These are phyloP conservation scores for Sanghuangporus baumii DNA, from an alignment of 1,284 basidiomycete genomes.

Conservation along the genomic window DNA sequence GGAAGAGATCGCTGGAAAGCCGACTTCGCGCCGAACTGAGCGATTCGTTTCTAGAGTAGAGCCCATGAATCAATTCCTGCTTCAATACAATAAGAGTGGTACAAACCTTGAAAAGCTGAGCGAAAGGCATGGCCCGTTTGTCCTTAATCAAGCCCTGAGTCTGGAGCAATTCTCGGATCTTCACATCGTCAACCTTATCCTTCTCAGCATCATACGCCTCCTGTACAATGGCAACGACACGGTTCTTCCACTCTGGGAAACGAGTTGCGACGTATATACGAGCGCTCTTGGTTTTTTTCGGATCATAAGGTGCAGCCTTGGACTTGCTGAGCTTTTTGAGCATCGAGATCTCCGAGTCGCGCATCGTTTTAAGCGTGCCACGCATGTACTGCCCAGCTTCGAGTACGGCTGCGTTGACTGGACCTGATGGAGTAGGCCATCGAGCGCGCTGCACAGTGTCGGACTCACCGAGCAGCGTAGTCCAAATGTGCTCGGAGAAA, in stretches of 20 bases:
- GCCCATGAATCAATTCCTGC: not conserved
- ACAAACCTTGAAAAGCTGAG: slow-evolving; percentile 84
- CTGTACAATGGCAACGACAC: slow-evolving; percentile 73
- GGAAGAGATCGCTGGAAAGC: slow-evolving; percentile 87
- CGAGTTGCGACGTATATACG: slow-evolving; percentile 85
- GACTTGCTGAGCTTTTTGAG: slow-evolving; percentile 71
- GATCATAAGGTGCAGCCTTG: slow-evolving; percentile 65
- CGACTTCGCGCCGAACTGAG: slow-evolving; percentile 69
- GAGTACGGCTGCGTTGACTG: slow-evolving; percentile 58
- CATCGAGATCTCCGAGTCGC: slow-evolving; percentile 80
- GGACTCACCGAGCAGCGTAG: slow-evolving; percentile 65
- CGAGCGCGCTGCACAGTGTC: slow-evolving; percentile 77
- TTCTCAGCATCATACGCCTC: slow-evolving; percentile 58
- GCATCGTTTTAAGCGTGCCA: slow-evolving; percentile 80
- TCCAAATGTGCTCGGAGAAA: slow-evolving; percentile 92
- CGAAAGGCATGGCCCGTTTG: slow-evolving; percentile 94
- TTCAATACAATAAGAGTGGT: not conserved
- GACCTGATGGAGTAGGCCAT: slow-evolving; percentile 64
- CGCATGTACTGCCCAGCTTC: slow-evolving; percentile 84
- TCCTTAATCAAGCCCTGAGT: slow-evolving; percentile 89
- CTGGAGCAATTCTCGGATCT: slow-evolving; percentile 67
- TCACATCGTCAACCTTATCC: slow-evolving; percentile 78
- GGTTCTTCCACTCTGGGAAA: slow-evolving; percentile 94
- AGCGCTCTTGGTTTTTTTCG: slow-evolving; percentile 80
- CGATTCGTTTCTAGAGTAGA: slow-evolving; percentile 71